Evolutionary conservation across 2,329 filamentous ascomycete species (phyloP).

Genomic region (Fusarium veterinarium): DNA sequence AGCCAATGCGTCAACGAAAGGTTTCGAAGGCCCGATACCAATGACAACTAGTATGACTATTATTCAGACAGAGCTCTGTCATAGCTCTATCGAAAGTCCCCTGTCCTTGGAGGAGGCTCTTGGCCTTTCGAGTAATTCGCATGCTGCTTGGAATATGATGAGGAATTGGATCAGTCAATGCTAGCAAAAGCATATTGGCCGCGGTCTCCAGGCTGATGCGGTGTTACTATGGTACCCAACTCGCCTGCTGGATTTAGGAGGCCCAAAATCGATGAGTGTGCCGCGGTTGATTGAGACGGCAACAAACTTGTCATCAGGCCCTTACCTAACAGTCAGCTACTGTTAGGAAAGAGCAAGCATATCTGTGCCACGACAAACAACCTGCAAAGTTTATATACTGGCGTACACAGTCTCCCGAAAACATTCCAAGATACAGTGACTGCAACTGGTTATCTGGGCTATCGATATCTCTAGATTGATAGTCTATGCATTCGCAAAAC

Average conservation of each 20-base stretch:
- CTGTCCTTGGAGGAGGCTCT: neutral
- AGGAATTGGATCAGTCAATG: neutral
- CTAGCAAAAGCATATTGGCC: fast-evolving
- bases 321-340: neutral
- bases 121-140: fast-evolving
- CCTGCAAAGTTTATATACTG: no score
- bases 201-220: fast-evolving
- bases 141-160: neutral
- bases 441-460: neutral
- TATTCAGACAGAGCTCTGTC: no score
- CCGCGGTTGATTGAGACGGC: neutral
- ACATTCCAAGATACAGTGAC: neutral
- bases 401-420: neutral
- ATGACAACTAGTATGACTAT: fast-evolving
- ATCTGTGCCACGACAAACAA: neutral
- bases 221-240: neutral
- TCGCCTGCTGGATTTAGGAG: neutral
- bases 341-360: neutral
- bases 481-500: neutral
- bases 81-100: neutral
- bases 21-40: neutral
- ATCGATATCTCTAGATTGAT: neutral
- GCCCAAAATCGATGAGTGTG: fast-evolving
- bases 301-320: fast-evolving
- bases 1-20: neutral